Evolutionary conservation across 2,329 filamentous ascomycete genomes (phyloP).

Genomic region (Verticillium dahliae): DNA sequence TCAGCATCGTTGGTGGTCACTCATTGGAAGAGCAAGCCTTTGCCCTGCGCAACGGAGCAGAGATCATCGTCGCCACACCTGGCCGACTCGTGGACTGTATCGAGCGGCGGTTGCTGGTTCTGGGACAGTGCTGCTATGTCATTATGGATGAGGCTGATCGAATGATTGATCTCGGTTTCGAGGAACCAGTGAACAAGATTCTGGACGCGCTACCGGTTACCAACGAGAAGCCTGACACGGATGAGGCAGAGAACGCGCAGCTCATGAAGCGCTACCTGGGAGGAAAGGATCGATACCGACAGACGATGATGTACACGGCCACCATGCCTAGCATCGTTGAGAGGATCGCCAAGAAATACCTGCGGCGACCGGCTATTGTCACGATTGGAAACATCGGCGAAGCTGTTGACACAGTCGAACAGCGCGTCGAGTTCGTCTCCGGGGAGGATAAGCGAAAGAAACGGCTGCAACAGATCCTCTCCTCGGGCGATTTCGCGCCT

Average conservation of each 20-base stretch:
- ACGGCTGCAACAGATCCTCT: constrained; percentile 83
- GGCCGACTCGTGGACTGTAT: constrained; percentile 97
- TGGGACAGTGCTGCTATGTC: constrained; percentile 95
- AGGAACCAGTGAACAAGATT: constrained; percentile 96
- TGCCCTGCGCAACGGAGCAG: constrained; percentile 82
- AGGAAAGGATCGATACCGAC: constrained; percentile 74
- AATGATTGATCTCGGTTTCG: constrained; percentile 98
- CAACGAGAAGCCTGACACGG: constrained; percentile 93
- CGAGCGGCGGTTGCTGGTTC: constrained; percentile 81
- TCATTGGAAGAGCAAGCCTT: constrained; percentile 90
- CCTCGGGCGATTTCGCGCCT: constrained; percentile 70
- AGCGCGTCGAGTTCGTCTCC: constrained; percentile 84
- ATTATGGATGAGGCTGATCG: constrained; percentile 99
- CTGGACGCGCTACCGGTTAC: constrained; percentile 85
- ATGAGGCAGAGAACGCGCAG: constrained; percentile 78
- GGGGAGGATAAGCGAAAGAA: constrained; percentile 97
- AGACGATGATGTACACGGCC: constrained; percentile 99
- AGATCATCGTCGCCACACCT: constrained; percentile 97
- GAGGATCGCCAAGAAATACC: constrained; percentile 93
- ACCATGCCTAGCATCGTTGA: constrained; percentile 94
- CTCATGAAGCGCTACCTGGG: constrained; percentile 79
- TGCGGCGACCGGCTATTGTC: constrained; percentile 85
- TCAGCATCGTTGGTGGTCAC: constrained; percentile 97
- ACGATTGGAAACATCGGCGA: constrained; percentile 93
- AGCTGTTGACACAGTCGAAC: constrained; percentile 95